phyloP scores from a whole-genome alignment of 331 rosid genomes.

The Acacia pycnantha region DNA sequence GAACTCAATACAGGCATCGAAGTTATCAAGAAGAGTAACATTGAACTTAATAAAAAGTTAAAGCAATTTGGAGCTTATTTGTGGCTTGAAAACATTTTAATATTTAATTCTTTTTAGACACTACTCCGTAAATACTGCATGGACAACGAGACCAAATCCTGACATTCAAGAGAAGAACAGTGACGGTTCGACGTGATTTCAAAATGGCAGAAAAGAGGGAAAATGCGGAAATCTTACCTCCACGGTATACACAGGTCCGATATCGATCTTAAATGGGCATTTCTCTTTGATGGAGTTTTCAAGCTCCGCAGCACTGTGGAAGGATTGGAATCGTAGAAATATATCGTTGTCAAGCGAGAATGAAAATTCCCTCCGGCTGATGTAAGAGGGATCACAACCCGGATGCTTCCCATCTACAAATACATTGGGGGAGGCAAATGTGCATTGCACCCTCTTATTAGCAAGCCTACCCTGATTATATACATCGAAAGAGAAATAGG shows the following conservation, averaged over 20 bases:
- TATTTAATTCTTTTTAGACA: neutral
- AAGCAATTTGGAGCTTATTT: neutral
- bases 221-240: constrained; percentile 43
- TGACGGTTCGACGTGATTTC: neutral
- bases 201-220: neutral
- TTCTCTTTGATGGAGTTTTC: constrained; percentile 53
- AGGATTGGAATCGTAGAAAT: constrained; percentile 52
- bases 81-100: neutral
- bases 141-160: neutral
- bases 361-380: constrained; percentile 55
- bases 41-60: neutral
- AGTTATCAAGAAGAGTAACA: neutral
- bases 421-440: constrained; percentile 4
- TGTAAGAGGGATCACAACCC: constrained; percentile 50
- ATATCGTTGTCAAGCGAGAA: constrained; percentile 54
- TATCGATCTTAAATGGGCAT: constrained; percentile 58
- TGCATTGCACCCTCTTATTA: neutral
- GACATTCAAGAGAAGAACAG: neutral
- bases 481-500: neutral
- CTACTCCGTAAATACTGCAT: neutral
- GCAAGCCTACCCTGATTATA: neutral
- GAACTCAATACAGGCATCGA: constrained; percentile 1
- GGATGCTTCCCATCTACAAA: constrained; percentile 91
- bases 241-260: constrained; percentile 62
- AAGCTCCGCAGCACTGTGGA: constrained; percentile 44